phyloP scores from a whole-genome alignment of 1,284 basidiomycete genomes.

The Volvariella surrecta region DNA sequence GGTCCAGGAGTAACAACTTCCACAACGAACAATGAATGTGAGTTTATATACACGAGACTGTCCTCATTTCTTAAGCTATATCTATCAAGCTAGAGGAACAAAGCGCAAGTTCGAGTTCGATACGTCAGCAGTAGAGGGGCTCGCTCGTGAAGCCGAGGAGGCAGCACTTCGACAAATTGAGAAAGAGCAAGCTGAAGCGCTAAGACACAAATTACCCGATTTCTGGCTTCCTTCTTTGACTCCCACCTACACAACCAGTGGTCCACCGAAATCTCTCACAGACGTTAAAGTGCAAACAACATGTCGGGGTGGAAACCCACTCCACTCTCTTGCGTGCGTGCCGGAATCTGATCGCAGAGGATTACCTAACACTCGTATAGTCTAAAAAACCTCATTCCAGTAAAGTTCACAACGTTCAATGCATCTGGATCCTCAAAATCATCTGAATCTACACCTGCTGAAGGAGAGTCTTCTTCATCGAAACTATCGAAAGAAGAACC shows the following conservation, averaged over 20 bases:
- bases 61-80: not conserved
- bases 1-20: conserved; percentile 23
- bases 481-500: conserved; percentile 39
- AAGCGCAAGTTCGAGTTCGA: conserved; percentile 80
- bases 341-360: conserved; percentile 1
- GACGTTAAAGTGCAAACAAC: conserved; percentile 82
- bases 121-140: conserved; percentile 54
- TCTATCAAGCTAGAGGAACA: conserved; percentile 40
- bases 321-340: conserved; percentile 68
- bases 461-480: conserved; percentile 19
- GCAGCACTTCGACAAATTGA: conserved; percentile 76
- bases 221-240: conserved; percentile 92
- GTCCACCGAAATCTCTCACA: conserved; percentile 56
- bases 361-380: conserved; percentile 24
- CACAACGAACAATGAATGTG: conserved; percentile 24
- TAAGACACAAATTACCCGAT: conserved; percentile 84
- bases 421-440: conserved; percentile 25
- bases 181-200: conserved; percentile 74
- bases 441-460: conserved; percentile 31
- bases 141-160: conserved; percentile 77
- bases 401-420: conserved; percentile 60
- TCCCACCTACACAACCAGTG: conserved; percentile 62
- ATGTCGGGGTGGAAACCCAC: conserved; percentile 69
- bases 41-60: conserved; percentile 15
- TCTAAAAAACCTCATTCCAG: conserved; percentile 68